Evolutionary conservation across 768 basidiomycete species (phyloP).

Genomic region (Lanmaoa pseudosensibilis): DNA sequence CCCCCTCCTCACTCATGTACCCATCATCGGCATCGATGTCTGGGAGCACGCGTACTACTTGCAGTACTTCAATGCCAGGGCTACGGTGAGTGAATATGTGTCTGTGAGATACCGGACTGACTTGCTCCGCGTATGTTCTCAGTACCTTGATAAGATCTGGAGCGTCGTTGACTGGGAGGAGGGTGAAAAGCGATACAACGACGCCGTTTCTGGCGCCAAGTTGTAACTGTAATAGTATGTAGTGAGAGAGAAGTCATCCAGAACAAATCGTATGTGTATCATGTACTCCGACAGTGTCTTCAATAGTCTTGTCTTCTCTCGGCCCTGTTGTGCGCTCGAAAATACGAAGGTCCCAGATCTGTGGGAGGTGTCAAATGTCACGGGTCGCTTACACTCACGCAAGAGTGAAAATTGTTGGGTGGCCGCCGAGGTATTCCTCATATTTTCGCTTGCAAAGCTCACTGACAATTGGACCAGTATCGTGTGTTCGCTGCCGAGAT

Average conservation of each 20-base stretch:
- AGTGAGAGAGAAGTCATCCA: background rate
- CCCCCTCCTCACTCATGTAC: slow-evolving; percentile 72
- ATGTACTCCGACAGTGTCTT: background rate
- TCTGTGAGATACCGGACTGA: background rate
- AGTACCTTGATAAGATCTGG: slow-evolving; percentile 82
- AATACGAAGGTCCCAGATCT: background rate
- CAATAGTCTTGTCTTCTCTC: background rate
- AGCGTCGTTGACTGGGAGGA: slow-evolving; percentile 71
- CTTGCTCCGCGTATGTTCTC: background rate
- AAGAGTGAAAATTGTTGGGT: background rate
- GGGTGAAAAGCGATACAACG: slow-evolving; percentile 64
- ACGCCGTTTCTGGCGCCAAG: slow-evolving; percentile 40
- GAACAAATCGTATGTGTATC: slow-evolving; percentile 9
- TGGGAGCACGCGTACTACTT: slow-evolving; percentile 99
- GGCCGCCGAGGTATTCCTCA: background rate
- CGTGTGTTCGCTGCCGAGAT: background rate
- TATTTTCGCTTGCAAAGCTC: background rate
- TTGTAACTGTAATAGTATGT: slow-evolving; percentile 29
- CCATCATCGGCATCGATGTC: slow-evolving; percentile 90
- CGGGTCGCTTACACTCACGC: background rate
- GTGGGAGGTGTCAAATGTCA: background rate
- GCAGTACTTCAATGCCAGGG: slow-evolving; percentile 96
- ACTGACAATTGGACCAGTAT: background rate
- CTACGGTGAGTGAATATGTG: slow-evolving; percentile 59
- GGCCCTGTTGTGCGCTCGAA: background rate